Conservation (phyloP, 768 basidiomycete genomes). For the Phylloporus sp. region DNA sequence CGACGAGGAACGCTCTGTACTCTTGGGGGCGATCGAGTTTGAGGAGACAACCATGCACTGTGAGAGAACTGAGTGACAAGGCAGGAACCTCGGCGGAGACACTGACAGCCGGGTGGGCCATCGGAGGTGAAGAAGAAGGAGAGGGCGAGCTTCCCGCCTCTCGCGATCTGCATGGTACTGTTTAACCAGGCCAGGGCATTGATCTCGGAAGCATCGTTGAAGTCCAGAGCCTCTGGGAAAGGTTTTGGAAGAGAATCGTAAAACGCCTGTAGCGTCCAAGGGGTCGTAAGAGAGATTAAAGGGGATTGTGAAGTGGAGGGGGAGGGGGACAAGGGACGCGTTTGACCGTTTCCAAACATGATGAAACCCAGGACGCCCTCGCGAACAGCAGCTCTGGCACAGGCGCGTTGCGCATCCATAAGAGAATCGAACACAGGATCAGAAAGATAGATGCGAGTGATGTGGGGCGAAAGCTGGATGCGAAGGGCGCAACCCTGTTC, state of each 20-base stretch:
- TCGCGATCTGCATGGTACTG: constrained; percentile 43
- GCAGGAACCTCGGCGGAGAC: neutral
- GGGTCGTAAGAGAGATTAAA: constrained; percentile 9
- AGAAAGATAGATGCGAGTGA: constrained; percentile 49
- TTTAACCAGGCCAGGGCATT: constrained; percentile 55
- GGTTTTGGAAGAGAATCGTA: constrained; percentile 64
- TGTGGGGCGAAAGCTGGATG: constrained; percentile 47
- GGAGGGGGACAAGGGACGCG: constrained; percentile 29
- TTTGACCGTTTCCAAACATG: constrained; percentile 49
- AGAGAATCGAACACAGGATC: constrained; percentile 39
- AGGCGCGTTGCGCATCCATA: constrained; percentile 45
- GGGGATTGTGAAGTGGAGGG: constrained; percentile 4
- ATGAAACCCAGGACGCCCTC: constrained; percentile 59
- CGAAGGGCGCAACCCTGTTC: constrained; percentile 54
- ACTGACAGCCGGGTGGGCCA: constrained; percentile 42
- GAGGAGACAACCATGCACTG: constrained; percentile 62
- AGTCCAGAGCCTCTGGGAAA: constrained; percentile 49
- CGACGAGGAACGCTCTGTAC: constrained; percentile 55
- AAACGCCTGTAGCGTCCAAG: constrained; percentile 49
- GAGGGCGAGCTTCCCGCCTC: constrained; percentile 42
- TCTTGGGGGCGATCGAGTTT: constrained; percentile 50
- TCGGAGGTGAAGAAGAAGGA: constrained; percentile 44
- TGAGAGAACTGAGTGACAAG: constrained; percentile 3
- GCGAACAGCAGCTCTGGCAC: constrained; percentile 48
- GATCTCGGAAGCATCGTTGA: constrained; percentile 44